Conservation (phyloP, 2,329 filamentous ascomycete genomes). For the Aspergillus calidoustus region DNA sequence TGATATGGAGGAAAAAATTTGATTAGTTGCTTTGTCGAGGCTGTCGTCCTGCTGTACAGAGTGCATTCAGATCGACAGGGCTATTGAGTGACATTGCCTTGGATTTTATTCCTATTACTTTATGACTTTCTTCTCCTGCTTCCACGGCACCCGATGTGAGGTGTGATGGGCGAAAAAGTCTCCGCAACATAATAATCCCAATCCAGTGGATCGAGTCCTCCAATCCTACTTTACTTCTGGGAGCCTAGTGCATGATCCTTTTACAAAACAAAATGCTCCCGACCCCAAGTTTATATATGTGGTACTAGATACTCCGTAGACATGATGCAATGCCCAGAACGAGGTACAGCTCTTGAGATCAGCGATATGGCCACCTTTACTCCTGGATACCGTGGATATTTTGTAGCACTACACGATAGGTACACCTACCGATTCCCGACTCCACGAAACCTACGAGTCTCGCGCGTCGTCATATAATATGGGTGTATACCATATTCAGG, state of each 20-base stretch:
- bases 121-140: background rate
- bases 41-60: background rate
- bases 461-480: too few relatives aligned
- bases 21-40: background rate
- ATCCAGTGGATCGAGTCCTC: background rate
- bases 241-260: background rate
- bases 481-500: background rate
- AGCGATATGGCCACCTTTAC: background rate
- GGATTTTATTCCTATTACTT: background rate
- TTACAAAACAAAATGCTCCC: background rate
- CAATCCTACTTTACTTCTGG: background rate
- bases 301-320: background rate
- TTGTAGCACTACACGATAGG: background rate
- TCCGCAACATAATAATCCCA: background rate
- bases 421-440: background rate
- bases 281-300: background rate
- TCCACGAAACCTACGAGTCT: background rate
- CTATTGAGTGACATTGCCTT: slow-evolving; percentile 1
- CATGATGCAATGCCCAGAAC: background rate
- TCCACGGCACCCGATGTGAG: background rate
- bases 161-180: background rate
- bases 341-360: background rate
- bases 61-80: background rate
- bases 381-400: background rate
- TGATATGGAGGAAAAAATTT: background rate